Evolutionary conservation across 2,329 filamentous ascomycete genomes (phyloP), one percentile per base, ranked within the genome.

Genomic region (Epichloe sylvatica): DNA sequence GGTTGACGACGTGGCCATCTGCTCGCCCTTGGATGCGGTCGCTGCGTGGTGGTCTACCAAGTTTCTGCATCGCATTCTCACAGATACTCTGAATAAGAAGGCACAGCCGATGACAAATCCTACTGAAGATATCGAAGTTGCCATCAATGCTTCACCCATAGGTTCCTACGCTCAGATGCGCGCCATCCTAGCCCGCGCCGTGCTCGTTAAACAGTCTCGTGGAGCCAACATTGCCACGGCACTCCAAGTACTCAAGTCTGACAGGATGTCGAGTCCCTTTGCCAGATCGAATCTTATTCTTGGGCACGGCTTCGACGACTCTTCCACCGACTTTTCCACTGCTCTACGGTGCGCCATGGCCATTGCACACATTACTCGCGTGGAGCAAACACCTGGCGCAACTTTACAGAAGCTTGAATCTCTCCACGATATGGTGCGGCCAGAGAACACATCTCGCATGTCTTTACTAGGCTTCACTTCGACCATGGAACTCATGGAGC

Each of bases 41-140:
- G 87, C 90, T 6, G 87, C 90, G 2, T 96, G 90, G 90, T 92
- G 83, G 71, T 94, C 90, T 0, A 87, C 80, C 54, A 74, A 83
- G 49, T 73, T 79, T 12, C 69, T 95, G 37, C 85, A 89, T 58
- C 75, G 77, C 51, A 81, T 80, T 3, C 74, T 96, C 30, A 71
- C 80, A 12, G 71, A 72, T 15, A 81, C 77, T 36, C 72, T 94
- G 35, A 74, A 72, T 34, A 75, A 76, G 51, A 71, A 74, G 11
- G 61, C 67, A 17, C 54, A 61, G 19, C 49, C 47, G 5, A 43
- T 55, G 12, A 34, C 45, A 17, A 55, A 54, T 2, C 54, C 51
- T 44, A 50, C 45, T 2, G 69, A 64, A 51, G 72, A 80, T 50
- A 72, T 95, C 34, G 73, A 79, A 1, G 72, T 86, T 35, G 87